Evolutionary conservation across 805 yeast species (phyloP).

Genomic region (Yamadazyma laniorum): DNA sequence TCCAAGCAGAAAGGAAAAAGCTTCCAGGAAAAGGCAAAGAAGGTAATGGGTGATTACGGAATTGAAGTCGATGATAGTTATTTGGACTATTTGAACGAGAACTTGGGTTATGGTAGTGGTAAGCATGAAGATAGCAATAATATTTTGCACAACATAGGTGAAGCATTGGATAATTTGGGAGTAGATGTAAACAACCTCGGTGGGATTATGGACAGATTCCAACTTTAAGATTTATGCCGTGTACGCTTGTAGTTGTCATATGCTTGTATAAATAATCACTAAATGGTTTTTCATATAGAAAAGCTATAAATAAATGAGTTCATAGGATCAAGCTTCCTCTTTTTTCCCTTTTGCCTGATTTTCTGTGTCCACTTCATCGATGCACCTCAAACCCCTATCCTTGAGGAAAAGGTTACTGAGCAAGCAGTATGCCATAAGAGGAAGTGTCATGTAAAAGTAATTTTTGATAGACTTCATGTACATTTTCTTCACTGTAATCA

Average conservation of each 20-base stretch:
- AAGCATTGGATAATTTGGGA: slow-evolving; percentile 5
- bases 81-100: slow-evolving; percentile 16
- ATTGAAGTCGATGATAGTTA: slow-evolving; percentile 17
- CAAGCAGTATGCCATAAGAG: slow-evolving; percentile 34
- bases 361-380: slow-evolving; percentile 32
- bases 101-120: slow-evolving; percentile 6
- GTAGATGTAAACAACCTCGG: slow-evolving; percentile 2
- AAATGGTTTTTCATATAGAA: too few species aligned
- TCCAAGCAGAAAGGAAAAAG: slow-evolving; percentile 5
- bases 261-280: too few species aligned
- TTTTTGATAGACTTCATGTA: slow-evolving; percentile 28
- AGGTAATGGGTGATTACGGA: slow-evolving; percentile 16
- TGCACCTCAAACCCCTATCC: slow-evolving; percentile 39
- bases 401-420: slow-evolving; percentile 29
- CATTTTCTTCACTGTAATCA: slow-evolving; percentile 19
- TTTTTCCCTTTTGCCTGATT: slow-evolving; percentile 8
- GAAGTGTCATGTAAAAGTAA: slow-evolving; percentile 34
- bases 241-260: background rate
- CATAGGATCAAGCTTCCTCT: too few species aligned
- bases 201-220: slow-evolving; percentile 2
- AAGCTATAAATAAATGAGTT: too few species aligned
- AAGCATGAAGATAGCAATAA: background rate
- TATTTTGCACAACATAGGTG: slow-evolving; percentile 2
- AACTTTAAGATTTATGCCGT: too few species aligned
- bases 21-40: slow-evolving; percentile 13